phyloP scores from a whole-genome alignment of 768 basidiomycete species.

The Hebeloma cylindrosporum region DNA sequence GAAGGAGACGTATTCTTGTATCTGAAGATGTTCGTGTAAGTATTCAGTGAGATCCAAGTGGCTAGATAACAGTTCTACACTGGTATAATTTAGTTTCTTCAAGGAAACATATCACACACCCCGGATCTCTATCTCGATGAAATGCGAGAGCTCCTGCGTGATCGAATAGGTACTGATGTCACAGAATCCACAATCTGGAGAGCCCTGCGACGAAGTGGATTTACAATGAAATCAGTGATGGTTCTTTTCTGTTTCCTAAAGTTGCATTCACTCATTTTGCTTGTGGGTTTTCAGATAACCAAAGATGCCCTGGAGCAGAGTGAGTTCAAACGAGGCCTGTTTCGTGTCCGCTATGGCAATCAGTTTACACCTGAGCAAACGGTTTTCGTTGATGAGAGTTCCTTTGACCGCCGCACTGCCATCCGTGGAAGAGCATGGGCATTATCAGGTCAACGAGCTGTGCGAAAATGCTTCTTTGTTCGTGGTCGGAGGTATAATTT shows the following conservation, averaged over 20 bases:
- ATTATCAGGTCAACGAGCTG: constrained; percentile 19
- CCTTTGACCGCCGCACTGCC: constrained; percentile 26
- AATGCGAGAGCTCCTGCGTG: constrained; percentile 1
- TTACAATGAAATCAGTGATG: constrained; percentile 4
- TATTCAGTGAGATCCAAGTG: too few relatives aligned
- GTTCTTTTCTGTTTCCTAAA: too few relatives aligned
- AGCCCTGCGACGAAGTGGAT: neutral
- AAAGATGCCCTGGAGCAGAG: constrained; percentile 20
- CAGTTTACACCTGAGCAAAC: constrained; percentile 25
- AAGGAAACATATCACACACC: neutral
- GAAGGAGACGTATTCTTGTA: neutral
- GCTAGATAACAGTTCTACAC: too few relatives aligned
- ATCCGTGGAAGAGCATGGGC: constrained; percentile 27
- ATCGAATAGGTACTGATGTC: neutral
- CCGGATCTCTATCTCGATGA: constrained; percentile 2
- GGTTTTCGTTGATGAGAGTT: constrained; percentile 37
- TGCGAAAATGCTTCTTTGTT: constrained; percentile 25
- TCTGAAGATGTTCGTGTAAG: neutral
- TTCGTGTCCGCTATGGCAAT: constrained; percentile 11
- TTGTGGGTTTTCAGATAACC: too few relatives aligned
- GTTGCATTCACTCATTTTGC: too few relatives aligned
- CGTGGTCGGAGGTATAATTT: constrained; percentile 24
- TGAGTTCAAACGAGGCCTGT: constrained; percentile 14
- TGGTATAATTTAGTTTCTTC: constrained; percentile 2
- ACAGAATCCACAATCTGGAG: neutral